A percentile compares a stretch with the other conserved stretches of the same genome.
These are phyloP conservation scores for Rhodotorula kratochvilovae DNA, from an alignment of 768 basidiomycete genomes.

Conservation along the genomic window DNA sequence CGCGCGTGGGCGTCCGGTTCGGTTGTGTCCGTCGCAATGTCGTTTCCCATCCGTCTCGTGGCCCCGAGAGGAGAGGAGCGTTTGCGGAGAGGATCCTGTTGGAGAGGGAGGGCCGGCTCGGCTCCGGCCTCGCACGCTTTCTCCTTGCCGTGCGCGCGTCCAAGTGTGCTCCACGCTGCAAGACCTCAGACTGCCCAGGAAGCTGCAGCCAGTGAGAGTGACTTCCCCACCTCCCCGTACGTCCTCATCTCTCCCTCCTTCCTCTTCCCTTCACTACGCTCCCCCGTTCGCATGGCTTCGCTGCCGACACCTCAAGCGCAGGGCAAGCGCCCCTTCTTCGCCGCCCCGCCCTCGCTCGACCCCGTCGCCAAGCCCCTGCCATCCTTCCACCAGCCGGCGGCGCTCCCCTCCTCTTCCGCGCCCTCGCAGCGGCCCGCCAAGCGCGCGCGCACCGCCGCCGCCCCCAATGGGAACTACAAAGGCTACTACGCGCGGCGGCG, in stretches of 20 bases:
- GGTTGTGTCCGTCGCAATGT: not conserved
- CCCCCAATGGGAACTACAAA: not conserved
- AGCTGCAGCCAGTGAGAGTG: too few relatives aligned
- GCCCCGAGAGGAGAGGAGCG: too few relatives aligned
- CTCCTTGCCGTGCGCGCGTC: too few relatives aligned
- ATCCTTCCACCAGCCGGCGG: not conserved
- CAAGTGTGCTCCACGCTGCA: too few relatives aligned
- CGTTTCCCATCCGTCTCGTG: not conserved
- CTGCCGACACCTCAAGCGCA: not conserved
- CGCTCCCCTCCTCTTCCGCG: not conserved
- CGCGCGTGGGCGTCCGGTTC: not conserved
- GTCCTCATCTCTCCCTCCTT: too few relatives aligned
- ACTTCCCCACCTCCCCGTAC: too few relatives aligned
- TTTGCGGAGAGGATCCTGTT: too few relatives aligned
- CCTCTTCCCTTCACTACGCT: not conserved
- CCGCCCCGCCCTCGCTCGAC: not conserved
- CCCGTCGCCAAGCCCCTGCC: not conserved
- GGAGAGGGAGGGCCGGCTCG: too few relatives aligned
- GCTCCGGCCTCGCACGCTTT: too few relatives aligned
- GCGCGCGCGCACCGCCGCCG: not conserved
- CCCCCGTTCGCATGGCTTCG: not conserved
- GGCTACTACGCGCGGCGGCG: constrained; percentile 9
- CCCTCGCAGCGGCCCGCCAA: not conserved
- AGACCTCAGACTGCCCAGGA: too few relatives aligned
- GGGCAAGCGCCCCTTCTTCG: not conserved